Base-by-base conservation (phyloP, 75 land plant species). In the Ceratopteris richardii region DNA sequence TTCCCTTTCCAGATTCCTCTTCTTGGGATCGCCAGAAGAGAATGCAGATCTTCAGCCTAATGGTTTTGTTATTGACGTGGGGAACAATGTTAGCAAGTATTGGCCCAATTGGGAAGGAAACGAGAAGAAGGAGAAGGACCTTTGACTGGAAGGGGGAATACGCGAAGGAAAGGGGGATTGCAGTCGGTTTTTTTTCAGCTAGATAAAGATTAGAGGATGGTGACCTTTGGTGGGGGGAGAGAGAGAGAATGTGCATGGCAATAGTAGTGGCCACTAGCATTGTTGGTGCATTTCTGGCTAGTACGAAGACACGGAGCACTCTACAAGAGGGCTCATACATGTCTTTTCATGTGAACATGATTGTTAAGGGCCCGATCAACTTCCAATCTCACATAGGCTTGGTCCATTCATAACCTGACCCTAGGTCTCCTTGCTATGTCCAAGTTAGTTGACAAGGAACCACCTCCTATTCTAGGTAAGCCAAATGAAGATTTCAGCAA, bases 401-500 rank as follows among this genome's bases (percentile, higher is more conserved):
- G 71, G 71, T 61, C 71, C 12, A 25, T 61, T 17, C 44, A 29
- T 26, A 66, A 69, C 39, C 59, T 69, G 11, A 69, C 58, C 39
- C 66, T 69, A n/a, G 66, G 71, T 16, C 66, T 69, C 21, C 48
- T 58, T 19, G 71, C 71, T 6, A 69, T 69, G 26, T 29, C 71
- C 17, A 69, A 69, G 48, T 29, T 63, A 21, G 41, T 61, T 24
- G 73, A 71, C 40, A 57, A 64, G 40, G 57, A 31, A 11, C 68
- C 73, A 0, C 61, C 56, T 6, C 23, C 43, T 18, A 23, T 51
- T 17, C 73, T 69, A 13, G 73, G 73, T 1, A n/a, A 50, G 39
- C 54, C 14, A 1, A 52, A 53, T 14, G 44, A 50, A 16, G 73
- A 71, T 10, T 13, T 65, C 4, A 31, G 46, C 10, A 47, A 27